Evolutionary conservation across 139 green algal genomes (phyloP), one percentile per base, ranked within the genome.

Genomic region (Asterochloris sp.): DNA sequence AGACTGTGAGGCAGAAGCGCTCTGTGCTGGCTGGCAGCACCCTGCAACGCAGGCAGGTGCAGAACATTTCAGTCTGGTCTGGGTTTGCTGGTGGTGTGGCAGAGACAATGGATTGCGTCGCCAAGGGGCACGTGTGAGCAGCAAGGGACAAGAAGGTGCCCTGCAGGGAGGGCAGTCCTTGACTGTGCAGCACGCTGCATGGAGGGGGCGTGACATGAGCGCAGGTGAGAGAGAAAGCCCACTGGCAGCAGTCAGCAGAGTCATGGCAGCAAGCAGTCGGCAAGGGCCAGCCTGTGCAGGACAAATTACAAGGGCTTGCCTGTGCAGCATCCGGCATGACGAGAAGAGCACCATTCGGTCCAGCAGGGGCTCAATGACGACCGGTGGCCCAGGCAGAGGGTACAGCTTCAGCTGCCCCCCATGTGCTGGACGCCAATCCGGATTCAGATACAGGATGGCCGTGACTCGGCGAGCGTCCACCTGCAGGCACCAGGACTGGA

Each of bases 301-400:
- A 21, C 38, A 23, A 14, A 12, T 26, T 11, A 73, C 17, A 73
- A 6, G 15, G 26, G 60, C 76, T 27, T 54, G 91, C 87, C 92
- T 82, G 87, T 97, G 94, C 23, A 89, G 75, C 94, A 97, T 96
- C 75, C 83, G 86, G 17, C 82, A 84, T 12, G 89, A 89, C 38
- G 86, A 74, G 78, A 97, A 97, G 17, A 97, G 85, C 29, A 97
- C 90, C 76, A 97, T 79, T 23, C 91, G 83, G 78, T 92, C 87
- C 26, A 86, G 28, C 54, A 89, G 74, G 8, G 94, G 94, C 12
- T 76, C 82, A 1, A 96, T 84, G 76, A 92, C 89, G 16, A 95
- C 80, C 0, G 92, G 85, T 15, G 76, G 54, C 1, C 63, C 17
- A 0, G 91, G 90, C 28, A 91, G 94, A 28, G 93, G 94, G 83